Conservation (phyloP, 805 yeast species). For the Ascoidea rubescens region DNA sequence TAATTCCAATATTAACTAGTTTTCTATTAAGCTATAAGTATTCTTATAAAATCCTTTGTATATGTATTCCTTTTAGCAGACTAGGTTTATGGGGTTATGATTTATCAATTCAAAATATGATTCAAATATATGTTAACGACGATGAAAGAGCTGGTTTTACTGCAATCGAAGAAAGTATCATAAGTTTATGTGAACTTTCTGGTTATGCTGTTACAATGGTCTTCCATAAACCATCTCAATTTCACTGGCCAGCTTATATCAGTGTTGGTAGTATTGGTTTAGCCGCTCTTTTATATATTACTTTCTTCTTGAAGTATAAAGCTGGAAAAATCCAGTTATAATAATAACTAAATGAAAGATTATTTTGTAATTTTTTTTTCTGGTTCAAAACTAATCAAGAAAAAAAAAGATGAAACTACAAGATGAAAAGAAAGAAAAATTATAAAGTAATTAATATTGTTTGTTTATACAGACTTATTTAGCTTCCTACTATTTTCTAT, state of each 20-base stretch:
- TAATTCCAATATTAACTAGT: slow-evolving; percentile 15
- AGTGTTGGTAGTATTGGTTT: slow-evolving; percentile 9
- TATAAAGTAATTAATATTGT: too few species aligned
- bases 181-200: slow-evolving; percentile 17
- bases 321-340: neutral
- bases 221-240: slow-evolving; percentile 17
- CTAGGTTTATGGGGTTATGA: slow-evolving; percentile 29
- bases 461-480: too few species aligned
- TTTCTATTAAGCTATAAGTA: slow-evolving; percentile 7
- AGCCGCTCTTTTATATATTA: slow-evolving; percentile 1
- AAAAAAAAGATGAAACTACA: too few species aligned
- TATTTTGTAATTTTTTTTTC: too few species aligned
- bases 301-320: slow-evolving; percentile 5
- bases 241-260: slow-evolving; percentile 16
- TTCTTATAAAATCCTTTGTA: slow-evolving; percentile 13
- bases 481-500: too few species aligned
- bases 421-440: too few species aligned
- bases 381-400: too few species aligned
- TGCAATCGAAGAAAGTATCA: slow-evolving; percentile 20
- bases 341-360: too few species aligned
- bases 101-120: slow-evolving; percentile 19
- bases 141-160: slow-evolving; percentile 21
- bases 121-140: slow-evolving; percentile 21
- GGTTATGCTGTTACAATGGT: slow-evolving; percentile 18
- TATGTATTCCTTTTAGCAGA: slow-evolving; percentile 19